Percentiles rank a stretch among this genome's conserved stretches.
These are phyloP conservation scores for Pythium grandisporangium DNA, from an alignment of 352 stramenopile genomes.

Conservation along the genomic window DNA sequence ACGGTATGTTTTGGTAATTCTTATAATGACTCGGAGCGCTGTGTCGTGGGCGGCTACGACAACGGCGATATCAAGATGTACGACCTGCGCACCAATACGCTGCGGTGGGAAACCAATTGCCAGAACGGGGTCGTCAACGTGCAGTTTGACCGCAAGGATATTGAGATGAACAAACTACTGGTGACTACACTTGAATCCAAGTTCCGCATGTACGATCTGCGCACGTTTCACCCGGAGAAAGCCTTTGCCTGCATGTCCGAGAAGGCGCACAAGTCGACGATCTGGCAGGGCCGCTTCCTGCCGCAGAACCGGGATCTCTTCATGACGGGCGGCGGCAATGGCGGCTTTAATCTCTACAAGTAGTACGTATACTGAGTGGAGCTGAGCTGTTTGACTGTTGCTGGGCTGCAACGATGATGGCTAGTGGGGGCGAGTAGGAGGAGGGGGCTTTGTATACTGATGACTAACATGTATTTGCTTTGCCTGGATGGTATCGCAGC, in stretches of 20 bases:
- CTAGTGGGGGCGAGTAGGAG: no score
- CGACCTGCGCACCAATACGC: conserved; percentile 88
- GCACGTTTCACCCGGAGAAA: conserved; percentile 87
- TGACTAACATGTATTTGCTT: conserved; percentile 6
- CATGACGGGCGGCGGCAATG: conserved; percentile 94
- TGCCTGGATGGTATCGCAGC: conserved; percentile 24
- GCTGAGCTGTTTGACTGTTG: conserved; percentile 10
- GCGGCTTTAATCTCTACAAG: conserved; percentile 96
- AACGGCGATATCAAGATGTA: conserved; percentile 98
- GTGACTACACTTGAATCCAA: conserved; percentile 95
- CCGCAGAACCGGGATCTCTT: conserved; percentile 96
- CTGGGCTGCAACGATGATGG: neutral
- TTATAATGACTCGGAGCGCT: conserved; percentile 91
- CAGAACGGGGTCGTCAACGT: conserved; percentile 94
- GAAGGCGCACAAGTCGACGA: conserved; percentile 92
- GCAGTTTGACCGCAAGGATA: conserved; percentile 95
- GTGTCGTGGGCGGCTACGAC: conserved; percentile 91
- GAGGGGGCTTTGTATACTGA: no score
- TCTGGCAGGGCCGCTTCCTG: conserved; percentile 92
- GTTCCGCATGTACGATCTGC: conserved; percentile 93
- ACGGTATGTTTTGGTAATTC: conserved; percentile 94
- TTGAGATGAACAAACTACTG: conserved; percentile 97
- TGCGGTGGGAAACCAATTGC: conserved; percentile 95
- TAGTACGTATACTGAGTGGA: conserved; percentile 93
- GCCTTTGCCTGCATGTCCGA: conserved; percentile 90